A percentile compares a stretch with the other conserved stretches of the same genome.
phyloP scores from a whole-genome alignment of 2,329 filamentous ascomycete species.

The Diaporthe destruens region DNA sequence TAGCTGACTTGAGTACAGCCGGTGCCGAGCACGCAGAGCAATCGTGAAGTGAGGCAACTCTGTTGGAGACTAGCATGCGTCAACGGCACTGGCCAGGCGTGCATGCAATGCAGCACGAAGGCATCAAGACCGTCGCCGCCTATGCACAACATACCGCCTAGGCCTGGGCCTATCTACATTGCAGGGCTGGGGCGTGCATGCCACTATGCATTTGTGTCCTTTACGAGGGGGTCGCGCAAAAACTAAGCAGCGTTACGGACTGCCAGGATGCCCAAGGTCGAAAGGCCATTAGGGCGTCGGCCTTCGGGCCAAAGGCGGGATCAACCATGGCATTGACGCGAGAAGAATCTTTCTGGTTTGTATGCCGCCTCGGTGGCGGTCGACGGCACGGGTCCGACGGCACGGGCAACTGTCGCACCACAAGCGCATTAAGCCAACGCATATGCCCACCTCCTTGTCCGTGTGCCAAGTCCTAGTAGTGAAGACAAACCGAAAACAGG shows the following conservation, averaged over 20 bases:
- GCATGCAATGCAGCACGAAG: not conserved
- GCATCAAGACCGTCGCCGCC: not conserved
- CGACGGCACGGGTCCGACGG: slow-evolving; percentile 21
- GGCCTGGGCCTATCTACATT: not conserved
- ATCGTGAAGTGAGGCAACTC: too few relatives aligned
- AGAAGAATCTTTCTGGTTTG: not conserved
- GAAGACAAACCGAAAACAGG: not conserved
- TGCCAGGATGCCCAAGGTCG: not conserved
- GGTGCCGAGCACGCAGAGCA: not conserved
- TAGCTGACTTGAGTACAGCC: not conserved
- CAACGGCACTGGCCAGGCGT: not conserved
- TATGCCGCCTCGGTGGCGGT: slow-evolving; percentile 22
- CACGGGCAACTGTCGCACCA: slow-evolving; percentile 28
- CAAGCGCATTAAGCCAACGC: slow-evolving; percentile 11
- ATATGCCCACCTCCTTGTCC: not conserved
- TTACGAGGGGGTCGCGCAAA: not conserved
- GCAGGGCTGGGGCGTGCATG: not conserved
- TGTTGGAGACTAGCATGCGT: not conserved
- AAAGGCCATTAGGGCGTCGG: not conserved
- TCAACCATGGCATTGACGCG: slow-evolving; percentile 8
- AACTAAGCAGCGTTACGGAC: not conserved
- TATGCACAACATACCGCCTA: slow-evolving; percentile 12
- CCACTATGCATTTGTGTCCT: not conserved
- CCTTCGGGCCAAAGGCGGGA: slow-evolving; percentile 6
- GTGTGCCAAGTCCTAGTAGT: not conserved